Percentiles rank a stretch among this genome's conserved stretches.
phyloP scores from a whole-genome alignment of 2,329 filamentous ascomycete genomes.

The Beauveria sp. region DNA sequence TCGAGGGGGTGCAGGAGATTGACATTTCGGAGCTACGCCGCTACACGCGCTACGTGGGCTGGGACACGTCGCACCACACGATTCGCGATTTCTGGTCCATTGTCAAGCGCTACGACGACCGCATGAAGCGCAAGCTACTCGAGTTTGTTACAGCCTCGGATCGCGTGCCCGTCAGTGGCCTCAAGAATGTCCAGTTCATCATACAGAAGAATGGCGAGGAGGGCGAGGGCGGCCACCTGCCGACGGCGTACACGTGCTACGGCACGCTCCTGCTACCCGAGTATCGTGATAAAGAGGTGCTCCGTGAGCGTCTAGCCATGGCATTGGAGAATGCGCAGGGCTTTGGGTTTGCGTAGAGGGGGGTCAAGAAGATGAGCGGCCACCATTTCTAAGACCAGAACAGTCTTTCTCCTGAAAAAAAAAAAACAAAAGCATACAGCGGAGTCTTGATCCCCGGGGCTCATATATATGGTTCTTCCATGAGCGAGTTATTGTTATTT shows the following conservation, averaged over 20 bases:
- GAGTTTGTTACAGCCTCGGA: conserved; percentile 96
- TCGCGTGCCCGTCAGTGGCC: conserved; percentile 79
- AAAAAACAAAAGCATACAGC: not conserved
- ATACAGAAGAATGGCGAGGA: conserved; percentile 70
- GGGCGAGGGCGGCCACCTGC: conserved; percentile 50
- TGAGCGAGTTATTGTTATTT: conserved; percentile 2
- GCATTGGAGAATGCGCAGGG: conserved; percentile 83
- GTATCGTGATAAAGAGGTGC: conserved; percentile 62
- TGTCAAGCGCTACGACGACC: conserved; percentile 57
- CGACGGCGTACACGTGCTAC: conserved; percentile 90
- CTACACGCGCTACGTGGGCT: conserved; percentile 74
- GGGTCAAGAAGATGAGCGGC: not conserved
- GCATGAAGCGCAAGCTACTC: conserved; percentile 67
- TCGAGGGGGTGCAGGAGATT: conserved; percentile 79
- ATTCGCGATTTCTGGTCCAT: conserved; percentile 81
- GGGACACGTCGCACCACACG: conserved; percentile 58
- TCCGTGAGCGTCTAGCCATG: conserved; percentile 70
- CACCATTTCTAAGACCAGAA: no score
- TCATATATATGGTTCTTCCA: not conserved
- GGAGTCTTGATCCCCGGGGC: not conserved
- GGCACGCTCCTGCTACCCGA: conserved; percentile 79
- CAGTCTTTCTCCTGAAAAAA: no score
- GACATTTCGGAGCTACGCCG: conserved; percentile 65
- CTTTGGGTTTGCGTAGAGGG: conserved; percentile 67
- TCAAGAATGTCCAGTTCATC: conserved; percentile 73